These are phyloP conservation scores for Ceratocystis destructans DNA, from an alignment of 2,329 filamentous ascomycete species.

Conservation along the genomic window DNA sequence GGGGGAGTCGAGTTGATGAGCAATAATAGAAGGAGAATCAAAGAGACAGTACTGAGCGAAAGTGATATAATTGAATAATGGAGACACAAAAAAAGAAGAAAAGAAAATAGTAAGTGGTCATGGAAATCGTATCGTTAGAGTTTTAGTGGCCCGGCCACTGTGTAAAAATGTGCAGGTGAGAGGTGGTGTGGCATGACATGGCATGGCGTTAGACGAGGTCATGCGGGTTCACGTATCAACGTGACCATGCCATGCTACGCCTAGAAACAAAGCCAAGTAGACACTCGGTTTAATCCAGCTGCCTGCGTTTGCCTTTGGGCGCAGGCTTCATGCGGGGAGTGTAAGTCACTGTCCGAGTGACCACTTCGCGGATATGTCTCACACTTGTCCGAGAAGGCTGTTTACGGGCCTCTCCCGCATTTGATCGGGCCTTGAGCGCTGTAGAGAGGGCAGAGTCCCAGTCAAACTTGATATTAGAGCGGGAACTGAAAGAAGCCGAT, in stretches of 20 bases:
- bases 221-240: conserved; percentile 7
- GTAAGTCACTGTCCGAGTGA: conserved; percentile 89
- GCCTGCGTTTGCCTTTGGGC: conserved; percentile 85
- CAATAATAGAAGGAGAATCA: neutral
- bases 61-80: neutral
- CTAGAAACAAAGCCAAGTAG: conserved; percentile 1
- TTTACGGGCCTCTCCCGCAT: conserved; percentile 41
- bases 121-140: conserved; percentile 12
- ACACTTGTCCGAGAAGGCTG: conserved; percentile 44
- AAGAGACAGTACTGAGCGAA: conserved; percentile 3
- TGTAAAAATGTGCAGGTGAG: neutral
- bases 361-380: conserved; percentile 69
- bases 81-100: conserved; percentile 3
- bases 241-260: conserved; percentile 8
- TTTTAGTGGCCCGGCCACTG: conserved; percentile 1
- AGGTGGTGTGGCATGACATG: too few relatives aligned
- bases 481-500: conserved; percentile 58
- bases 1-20: neutral
- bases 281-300: conserved; percentile 34
- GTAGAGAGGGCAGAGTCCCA: conserved; percentile 52
- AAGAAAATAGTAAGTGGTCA: conserved; percentile 9
- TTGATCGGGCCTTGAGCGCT: conserved; percentile 35
- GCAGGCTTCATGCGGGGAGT: conserved; percentile 76
- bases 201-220: neutral
- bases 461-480: conserved; percentile 58